Conservation (phyloP, 805 yeast species). For the Metschnikowia kunwiensis region DNA sequence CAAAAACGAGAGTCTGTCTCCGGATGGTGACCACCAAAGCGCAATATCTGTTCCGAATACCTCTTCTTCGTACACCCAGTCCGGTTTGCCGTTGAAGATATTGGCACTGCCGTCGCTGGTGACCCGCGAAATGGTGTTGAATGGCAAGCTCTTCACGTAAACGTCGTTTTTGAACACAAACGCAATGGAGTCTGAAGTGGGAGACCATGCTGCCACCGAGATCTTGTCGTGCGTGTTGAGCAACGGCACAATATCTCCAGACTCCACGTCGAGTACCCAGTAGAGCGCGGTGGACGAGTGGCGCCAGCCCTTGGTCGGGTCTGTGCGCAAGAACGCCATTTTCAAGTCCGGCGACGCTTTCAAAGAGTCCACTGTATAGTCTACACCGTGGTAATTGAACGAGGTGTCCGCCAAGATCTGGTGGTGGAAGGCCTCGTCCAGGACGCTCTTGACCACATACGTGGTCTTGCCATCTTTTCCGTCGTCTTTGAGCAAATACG, state of each 20-base stretch:
- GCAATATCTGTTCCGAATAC: constrained; percentile 68
- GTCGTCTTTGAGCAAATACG: constrained; percentile 46
- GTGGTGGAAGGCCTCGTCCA: constrained; percentile 43
- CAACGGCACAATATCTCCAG: constrained; percentile 15
- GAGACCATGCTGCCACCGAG: constrained; percentile 62
- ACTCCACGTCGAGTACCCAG: constrained; percentile 19
- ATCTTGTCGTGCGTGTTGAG: constrained; percentile 12
- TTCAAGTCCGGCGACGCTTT: constrained; percentile 66
- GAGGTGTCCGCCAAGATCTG: constrained; percentile 49
- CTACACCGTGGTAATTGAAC: constrained; percentile 38
- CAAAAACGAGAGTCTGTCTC: constrained; percentile 60
- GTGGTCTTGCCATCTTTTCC: constrained; percentile 39
- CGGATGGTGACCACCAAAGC: constrained; percentile 85
- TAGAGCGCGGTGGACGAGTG: constrained; percentile 19
- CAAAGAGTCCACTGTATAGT: constrained; percentile 49
- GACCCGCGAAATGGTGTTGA: constrained; percentile 40
- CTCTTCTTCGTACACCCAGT: constrained; percentile 94
- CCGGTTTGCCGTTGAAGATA: constrained; percentile 84
- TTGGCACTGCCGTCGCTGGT: constrained; percentile 69
- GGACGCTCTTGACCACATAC: constrained; percentile 55
- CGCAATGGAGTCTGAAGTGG: constrained; percentile 62
- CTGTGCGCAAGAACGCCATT: constrained; percentile 57
- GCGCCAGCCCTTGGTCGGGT: constrained; percentile 48
- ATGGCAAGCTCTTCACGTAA: constrained; percentile 45
- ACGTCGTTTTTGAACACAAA: constrained; percentile 69